Conservation (phyloP, 1,284 basidiomycete genomes). For the Ustilago hordei region DNA sequence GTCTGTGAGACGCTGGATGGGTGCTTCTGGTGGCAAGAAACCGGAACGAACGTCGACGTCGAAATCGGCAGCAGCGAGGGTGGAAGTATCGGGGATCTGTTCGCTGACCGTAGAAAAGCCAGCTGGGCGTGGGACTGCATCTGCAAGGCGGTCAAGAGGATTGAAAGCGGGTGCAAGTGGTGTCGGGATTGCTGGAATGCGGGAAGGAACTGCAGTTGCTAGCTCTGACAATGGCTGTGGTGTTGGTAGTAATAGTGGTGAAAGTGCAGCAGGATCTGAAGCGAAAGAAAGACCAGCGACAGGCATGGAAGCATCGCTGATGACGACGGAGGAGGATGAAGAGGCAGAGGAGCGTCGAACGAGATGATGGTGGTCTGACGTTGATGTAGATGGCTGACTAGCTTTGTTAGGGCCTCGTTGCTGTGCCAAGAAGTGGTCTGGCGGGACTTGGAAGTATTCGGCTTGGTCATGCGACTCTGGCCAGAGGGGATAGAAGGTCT, state of each 20-base stretch:
- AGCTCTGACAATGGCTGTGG: slow-evolving; percentile 47
- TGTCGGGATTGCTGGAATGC: slow-evolving; percentile 32
- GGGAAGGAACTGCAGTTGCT: slow-evolving; percentile 36
- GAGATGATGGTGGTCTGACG: slow-evolving; percentile 8
- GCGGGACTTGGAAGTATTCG: slow-evolving; percentile 57
- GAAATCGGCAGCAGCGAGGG: slow-evolving; percentile 91
- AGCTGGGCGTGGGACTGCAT: slow-evolving; percentile 41
- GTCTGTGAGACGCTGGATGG: slow-evolving; percentile 76
- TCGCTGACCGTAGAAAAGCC: slow-evolving; percentile 49
- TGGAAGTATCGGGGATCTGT: slow-evolving; percentile 78
- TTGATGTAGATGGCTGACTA: slow-evolving; percentile 15
- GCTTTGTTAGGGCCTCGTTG: slow-evolving; percentile 44
- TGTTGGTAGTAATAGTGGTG: slow-evolving; percentile 7
- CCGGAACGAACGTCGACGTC: slow-evolving; percentile 92
- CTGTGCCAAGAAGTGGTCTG: slow-evolving; percentile 61
- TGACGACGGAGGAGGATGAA: slow-evolving; percentile 15
- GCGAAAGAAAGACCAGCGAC: slow-evolving; percentile 15
- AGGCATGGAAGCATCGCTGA: slow-evolving; percentile 27
- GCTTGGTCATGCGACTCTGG: slow-evolving; percentile 47
- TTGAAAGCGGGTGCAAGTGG: slow-evolving; percentile 17
- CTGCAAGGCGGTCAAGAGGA: slow-evolving; percentile 26
- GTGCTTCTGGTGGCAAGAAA: slow-evolving; percentile 87
- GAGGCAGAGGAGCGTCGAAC: slow-evolving; percentile 22
- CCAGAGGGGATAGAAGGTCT: slow-evolving; percentile 49
- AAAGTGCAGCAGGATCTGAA: slow-evolving; percentile 7